Base-by-base conservation (phyloP, 768 basidiomycete genomes). In the Hericium alpestre region DNA sequence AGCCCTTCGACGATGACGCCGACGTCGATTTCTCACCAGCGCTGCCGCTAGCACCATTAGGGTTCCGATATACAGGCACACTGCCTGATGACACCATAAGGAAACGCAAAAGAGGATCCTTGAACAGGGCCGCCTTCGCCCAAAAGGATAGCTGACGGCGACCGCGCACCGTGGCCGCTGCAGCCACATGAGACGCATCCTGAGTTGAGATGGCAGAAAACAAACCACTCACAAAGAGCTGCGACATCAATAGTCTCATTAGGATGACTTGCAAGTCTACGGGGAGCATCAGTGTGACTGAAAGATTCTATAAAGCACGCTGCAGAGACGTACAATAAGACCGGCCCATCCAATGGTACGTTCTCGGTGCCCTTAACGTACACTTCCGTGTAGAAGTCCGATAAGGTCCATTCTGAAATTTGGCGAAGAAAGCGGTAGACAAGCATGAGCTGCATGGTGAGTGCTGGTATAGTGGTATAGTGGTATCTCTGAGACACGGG, bases 21-120 rank as follows among this genome's bases (percentile, higher is more conserved):
- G 43, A 20, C 8, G 43, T 10, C 20, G 43, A 46, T 5, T 46
- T 46, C 1, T 5, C 43, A n/a, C 27, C 11, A n/a, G 60, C 49
- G 16, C 25, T 38, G 48, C 81, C 79, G 62, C 86, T 87, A 57
- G 90, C 82, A 73, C 96, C 92, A 73, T 90, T 90, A 58, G 82
- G 89, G 71, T 90, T 93, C 59, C 96, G 82, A 69, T 96, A 93
- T 27, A 98, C 95, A 18, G 95, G 93, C 62, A 97, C 93, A 69
- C 93, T 94, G 10, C 95, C 93, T 2, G 93, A 88, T 58, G 87
- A 86, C 53, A 80, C 79, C 8, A 97, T 76, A 56, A 96, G 79
- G 61, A 81, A 85, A 25, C 79, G 79, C 57, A 84, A 73, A 18
- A 82, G 69, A 3, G 90, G 88, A 66, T 95, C 87, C 15, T 75